A percentile compares a stretch with the other conserved stretches of the same genome.
These are phyloP conservation scores for Capsella rubella DNA, from an alignment of 441 rosid species.

Conservation along the genomic window DNA sequence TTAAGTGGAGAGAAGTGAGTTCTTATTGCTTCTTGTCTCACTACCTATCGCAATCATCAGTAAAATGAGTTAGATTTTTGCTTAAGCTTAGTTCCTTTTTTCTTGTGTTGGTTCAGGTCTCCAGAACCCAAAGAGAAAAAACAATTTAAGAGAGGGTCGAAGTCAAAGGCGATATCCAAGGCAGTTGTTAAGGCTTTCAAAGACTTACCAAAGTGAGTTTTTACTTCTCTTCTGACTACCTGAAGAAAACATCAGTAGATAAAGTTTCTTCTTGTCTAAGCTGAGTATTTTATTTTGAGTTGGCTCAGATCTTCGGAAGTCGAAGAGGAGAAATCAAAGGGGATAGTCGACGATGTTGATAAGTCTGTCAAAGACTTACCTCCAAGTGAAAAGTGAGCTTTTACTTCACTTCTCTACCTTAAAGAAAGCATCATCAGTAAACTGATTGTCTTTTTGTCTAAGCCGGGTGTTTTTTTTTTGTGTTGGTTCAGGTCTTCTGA, in stretches of 20 bases:
- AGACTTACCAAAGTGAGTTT: not conserved
- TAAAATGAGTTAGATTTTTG: not conserved
- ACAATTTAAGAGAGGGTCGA: not conserved
- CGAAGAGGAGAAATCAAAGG: not conserved
- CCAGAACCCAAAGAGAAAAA: not conserved
- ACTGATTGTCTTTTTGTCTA: not conserved
- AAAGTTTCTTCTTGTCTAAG: not conserved
- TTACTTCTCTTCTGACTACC: slow-evolving; percentile 10
- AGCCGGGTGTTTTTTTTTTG: not conserved
- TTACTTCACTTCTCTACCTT: not conserved
- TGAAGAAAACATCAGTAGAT: not conserved
- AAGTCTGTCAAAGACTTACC: not conserved
- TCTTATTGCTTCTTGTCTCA: not conserved
- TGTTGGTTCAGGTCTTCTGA: slow-evolving; percentile 26
- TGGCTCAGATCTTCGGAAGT: not conserved
- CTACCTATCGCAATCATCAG: not conserved
- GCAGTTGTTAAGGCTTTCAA: not conserved
- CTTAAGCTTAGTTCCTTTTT: not conserved
- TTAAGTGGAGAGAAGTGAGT: not conserved
- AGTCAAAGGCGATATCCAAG: too few relatives aligned
- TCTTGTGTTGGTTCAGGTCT: slow-evolving; percentile 19
- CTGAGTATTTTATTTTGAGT: not conserved
- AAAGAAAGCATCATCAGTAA: not conserved
- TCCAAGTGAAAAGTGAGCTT: not conserved
- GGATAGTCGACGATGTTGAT: not conserved